Base-by-base conservation (phyloP, 495 filamentous ascomycete genomes). In the Penicillium argentinense region DNA sequence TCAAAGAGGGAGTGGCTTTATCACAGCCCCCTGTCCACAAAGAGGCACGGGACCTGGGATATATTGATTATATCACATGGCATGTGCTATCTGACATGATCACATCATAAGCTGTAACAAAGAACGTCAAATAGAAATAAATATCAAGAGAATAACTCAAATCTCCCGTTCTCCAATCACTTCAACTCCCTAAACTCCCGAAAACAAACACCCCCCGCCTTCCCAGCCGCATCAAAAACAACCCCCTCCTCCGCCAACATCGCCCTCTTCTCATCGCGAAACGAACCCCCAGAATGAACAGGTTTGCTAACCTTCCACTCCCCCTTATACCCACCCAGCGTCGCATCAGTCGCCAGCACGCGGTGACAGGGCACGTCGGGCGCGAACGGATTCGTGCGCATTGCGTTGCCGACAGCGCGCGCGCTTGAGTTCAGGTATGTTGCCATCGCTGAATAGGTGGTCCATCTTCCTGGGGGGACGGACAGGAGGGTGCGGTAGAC, bases 371-470 rank as follows among this genome's bases (percentile, higher is more conserved):
- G 72, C 12, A 88, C 84, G 25, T 73, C 69, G 0, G 85, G 85
- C 27, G 85, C 85, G 52, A 80, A 88, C 0, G 84, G 85, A 51
- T 88, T 89, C 12, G 71, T 75, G 16, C 87, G 76, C 59, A 88
- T 78, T 0, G 88, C 89, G 47, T 84, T 87, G 9, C 89, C 89
- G 2, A 95, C 84, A 2, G 89, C 89, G 1, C 89, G 76, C 19
- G 89, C 84, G 8, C 85, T 89, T 3, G 85, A 87, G 11, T 67
- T 59, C 1, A 93, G 74, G 17, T 84, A 75, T 18, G 75, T 69
- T 1, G 88, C 78, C 23, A 95, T 66, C 1, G 84, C 76, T 13
- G 79, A 81, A 72, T 95, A 92, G 3, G 87, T 87, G 9, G 82
- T 84, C 60, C 89, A 83, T 41, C 69, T 72, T 11, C 88, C 88